These are phyloP conservation scores for Lachnum nothofagi DNA, from an alignment of 2,329 filamentous ascomycete species.

Conservation along the genomic window DNA sequence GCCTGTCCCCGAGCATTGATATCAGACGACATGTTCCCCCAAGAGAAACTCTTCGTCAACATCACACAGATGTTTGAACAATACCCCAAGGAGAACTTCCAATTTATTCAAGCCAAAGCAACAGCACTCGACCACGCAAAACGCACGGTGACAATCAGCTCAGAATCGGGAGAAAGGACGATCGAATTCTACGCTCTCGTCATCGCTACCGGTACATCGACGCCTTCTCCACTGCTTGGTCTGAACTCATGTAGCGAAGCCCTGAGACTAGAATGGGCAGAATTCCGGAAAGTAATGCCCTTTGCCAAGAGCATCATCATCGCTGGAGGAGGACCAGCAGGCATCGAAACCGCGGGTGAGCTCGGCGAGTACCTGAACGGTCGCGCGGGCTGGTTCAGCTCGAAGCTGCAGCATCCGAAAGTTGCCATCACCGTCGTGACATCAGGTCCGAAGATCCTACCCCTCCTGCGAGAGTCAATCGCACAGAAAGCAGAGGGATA, in stretches of 20 bases:
- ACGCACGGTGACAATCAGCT: constrained; percentile 33
- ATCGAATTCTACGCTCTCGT: constrained; percentile 41
- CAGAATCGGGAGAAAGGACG: constrained; percentile 15
- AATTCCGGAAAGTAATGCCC: constrained; percentile 39
- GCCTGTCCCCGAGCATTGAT: constrained; percentile 44
- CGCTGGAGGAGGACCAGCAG: constrained; percentile 40
- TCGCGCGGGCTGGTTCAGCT: constrained; percentile 36
- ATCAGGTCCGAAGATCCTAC: constrained; percentile 36
- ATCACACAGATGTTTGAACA: constrained; percentile 37
- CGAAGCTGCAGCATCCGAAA: constrained; percentile 32
- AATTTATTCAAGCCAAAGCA: constrained; percentile 41
- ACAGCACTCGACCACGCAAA: constrained; percentile 33
- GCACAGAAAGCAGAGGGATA: constrained; percentile 39
- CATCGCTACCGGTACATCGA: constrained; percentile 45
- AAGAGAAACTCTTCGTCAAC: constrained; percentile 41
- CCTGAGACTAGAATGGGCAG: constrained; percentile 35
- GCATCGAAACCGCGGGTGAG: constrained; percentile 46
- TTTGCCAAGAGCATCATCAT: constrained; percentile 41
- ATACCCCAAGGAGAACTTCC: constrained; percentile 37
- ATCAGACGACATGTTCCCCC: constrained; percentile 40
- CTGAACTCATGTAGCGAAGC: constrained; percentile 34
- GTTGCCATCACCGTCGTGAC: constrained; percentile 44
- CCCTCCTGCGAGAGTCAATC: constrained; percentile 36
- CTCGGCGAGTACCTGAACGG: constrained; percentile 49
- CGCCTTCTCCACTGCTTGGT: constrained; percentile 41